A percentile compares a stretch with the other conserved stretches of the same genome.
phyloP scores from a whole-genome alignment of 1,139 yeast genomes.

The Trichomonascaceae sp. region DNA sequence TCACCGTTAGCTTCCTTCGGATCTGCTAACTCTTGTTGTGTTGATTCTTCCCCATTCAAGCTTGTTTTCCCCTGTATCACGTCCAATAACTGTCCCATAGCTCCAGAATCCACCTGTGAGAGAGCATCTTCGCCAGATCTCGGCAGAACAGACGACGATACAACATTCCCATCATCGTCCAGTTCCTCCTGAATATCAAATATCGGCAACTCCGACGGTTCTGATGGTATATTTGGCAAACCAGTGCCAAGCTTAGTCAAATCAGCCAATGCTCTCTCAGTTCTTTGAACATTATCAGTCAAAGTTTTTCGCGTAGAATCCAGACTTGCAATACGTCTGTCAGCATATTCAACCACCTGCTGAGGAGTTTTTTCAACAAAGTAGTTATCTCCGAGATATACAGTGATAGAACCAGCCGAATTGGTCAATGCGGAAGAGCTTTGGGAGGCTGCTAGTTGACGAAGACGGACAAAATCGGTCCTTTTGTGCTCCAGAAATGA shows the following conservation, averaged over 20 bases:
- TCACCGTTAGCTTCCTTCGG: neutral
- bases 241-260: conserved; percentile 19
- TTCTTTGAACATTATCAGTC: conserved; percentile 40
- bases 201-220: conserved; percentile 39
- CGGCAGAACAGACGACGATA: conserved; percentile 31
- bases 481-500: conserved; percentile 7
- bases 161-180: conserved; percentile 71
- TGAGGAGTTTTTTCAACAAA: conserved; percentile 43
- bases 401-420: conserved; percentile 31
- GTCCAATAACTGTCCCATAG: conserved; percentile 1
- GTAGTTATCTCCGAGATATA: conserved; percentile 55
- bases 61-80: conserved; percentile 1
- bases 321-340: conserved; percentile 37
- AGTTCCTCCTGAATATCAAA: conserved; percentile 83
- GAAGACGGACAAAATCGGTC: conserved; percentile 14
- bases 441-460: neutral
- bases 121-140: conserved; percentile 16
- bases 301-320: conserved; percentile 38
- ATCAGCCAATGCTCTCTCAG: conserved; percentile 37
- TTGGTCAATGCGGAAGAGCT: conserved; percentile 7
- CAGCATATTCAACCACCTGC: conserved; percentile 45
- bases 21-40: neutral
- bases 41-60: neutral
- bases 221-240: neutral
- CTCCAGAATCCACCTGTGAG: neutral